Percentiles rank a stretch among this genome's conserved stretches.
These are phyloP conservation scores for Mycosphaerelloides madeirae DNA, from an alignment of 2,329 filamentous ascomycete genomes.

Conservation along the genomic window DNA sequence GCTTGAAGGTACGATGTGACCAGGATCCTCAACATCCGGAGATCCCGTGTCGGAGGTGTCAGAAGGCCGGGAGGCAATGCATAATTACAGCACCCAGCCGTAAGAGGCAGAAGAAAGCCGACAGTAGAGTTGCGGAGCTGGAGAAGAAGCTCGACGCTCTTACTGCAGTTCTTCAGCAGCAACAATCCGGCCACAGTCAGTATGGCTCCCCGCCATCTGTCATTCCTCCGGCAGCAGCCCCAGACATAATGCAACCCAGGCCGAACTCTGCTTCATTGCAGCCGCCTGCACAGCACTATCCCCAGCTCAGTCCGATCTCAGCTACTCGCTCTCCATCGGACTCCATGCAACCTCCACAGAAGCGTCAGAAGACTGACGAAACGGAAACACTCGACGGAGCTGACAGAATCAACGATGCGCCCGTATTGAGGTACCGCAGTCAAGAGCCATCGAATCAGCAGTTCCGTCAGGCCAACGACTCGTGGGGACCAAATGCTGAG, in stretches of 20 bases:
- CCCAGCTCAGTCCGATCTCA: slow-evolving; percentile 1
- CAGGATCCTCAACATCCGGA: slow-evolving; percentile 60
- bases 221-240: slow-evolving; percentile 7
- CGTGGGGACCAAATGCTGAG: slow-evolving; percentile 16
- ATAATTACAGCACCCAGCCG: slow-evolving; percentile 69
- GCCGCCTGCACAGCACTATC: slow-evolving; percentile 9
- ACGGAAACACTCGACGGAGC: slow-evolving; percentile 4
- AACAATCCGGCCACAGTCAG: slow-evolving; percentile 21
- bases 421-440: slow-evolving; percentile 1
- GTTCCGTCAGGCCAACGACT: slow-evolving; percentile 3
- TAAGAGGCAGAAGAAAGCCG: slow-evolving; percentile 88
- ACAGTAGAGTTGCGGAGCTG: slow-evolving; percentile 80
- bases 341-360: slow-evolving; percentile 21
- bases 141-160: slow-evolving; percentile 90
- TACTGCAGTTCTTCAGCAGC: slow-evolving; percentile 70
- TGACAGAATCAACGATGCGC: not conserved
- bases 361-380: slow-evolving; percentile 21
- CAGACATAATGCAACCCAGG: slow-evolving; percentile 15
- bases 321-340: slow-evolving; percentile 1
- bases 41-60: slow-evolving; percentile 61
- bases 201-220: slow-evolving; percentile 11
- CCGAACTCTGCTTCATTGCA: slow-evolving; percentile 5
- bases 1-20: slow-evolving; percentile 70
- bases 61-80: slow-evolving; percentile 73
- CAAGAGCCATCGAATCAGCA: not conserved